phyloP scores from a whole-genome alignment of 2,329 filamentous ascomycete genomes.

The Penicillium frequentans region DNA sequence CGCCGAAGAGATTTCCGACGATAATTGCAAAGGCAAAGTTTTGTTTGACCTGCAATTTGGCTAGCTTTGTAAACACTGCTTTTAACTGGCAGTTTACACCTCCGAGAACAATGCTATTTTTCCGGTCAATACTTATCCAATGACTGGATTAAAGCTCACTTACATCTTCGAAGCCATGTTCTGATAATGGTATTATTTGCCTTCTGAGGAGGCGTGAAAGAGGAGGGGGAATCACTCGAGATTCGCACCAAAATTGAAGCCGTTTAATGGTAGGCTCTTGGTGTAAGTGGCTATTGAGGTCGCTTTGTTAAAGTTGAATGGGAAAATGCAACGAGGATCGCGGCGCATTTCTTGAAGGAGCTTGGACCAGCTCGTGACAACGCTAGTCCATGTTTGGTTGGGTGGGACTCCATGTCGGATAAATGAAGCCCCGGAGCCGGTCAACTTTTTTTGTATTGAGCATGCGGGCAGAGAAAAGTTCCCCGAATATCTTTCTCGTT shows the following conservation, averaged over 20 bases:
- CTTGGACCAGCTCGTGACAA: constrained; percentile 36
- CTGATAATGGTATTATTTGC: not conserved
- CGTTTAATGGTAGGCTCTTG: not conserved
- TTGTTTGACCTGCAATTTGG: constrained; percentile 80
- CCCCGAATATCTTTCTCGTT: constrained; percentile 19
- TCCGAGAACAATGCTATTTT: constrained; percentile 69
- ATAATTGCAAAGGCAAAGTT: constrained; percentile 82
- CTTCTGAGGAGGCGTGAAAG: not conserved
- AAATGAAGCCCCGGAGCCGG: constrained; percentile 30
- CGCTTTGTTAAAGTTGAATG: not conserved
- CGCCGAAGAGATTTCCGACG: constrained; percentile 76
- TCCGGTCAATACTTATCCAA: constrained; percentile 15
- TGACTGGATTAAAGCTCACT: constrained; percentile 20
- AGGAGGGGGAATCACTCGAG: too few relatives aligned
- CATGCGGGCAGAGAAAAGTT: constrained; percentile 22
- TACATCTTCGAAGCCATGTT: constrained; percentile 61
- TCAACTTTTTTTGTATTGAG: constrained; percentile 40
- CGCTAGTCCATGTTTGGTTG: constrained; percentile 5
- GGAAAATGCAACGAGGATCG: constrained; percentile 6
- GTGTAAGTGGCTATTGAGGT: not conserved
- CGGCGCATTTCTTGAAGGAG: constrained; percentile 23
- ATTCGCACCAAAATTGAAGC: not conserved
- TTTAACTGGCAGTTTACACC: constrained; percentile 77
- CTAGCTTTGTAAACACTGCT: constrained; percentile 75
- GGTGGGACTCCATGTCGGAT: constrained; percentile 31